Percentiles rank a stretch among this genome's conserved stretches.
Evolutionary conservation across 1,284 basidiomycete genomes (phyloP).

Genomic region (Melampsora larici-populina): DNA sequence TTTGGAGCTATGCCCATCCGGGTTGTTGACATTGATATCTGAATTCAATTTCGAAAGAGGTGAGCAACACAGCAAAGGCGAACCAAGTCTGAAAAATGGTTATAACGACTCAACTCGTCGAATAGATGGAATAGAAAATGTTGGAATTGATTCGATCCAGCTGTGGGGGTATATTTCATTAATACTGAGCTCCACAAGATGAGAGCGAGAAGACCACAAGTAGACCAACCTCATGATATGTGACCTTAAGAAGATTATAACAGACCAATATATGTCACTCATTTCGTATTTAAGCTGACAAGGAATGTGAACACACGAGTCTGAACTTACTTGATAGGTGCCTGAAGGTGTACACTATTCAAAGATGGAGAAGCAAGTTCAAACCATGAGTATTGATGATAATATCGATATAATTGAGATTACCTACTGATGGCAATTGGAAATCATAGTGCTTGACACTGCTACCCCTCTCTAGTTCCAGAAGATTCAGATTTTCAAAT

Average conservation of each 20-base stretch:
- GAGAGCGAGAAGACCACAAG: too few species aligned
- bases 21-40: conserved; percentile 2
- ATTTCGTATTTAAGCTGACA: not conserved
- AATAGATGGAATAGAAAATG: conserved; percentile 32
- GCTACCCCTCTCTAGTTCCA: conserved; percentile 33
- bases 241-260: conserved; percentile 16
- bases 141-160: conserved; percentile 40
- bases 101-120: conserved; percentile 13
- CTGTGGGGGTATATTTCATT: not conserved
- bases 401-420: not conserved
- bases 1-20: not conserved
- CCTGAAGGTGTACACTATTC: conserved; percentile 33
- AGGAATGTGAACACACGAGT: not conserved
- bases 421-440: conserved; percentile 15
- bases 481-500: conserved; percentile 14
- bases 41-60: not conserved
- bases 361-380: not conserved
- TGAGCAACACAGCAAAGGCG: not conserved
- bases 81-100: not conserved
- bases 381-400: not conserved
- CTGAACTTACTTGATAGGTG: conserved; percentile 26
- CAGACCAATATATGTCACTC: not conserved
- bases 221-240: conserved; percentile 31
- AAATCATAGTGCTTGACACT: conserved; percentile 40
- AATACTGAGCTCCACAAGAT: not conserved